Conservation (phyloP, 2,329 filamentous ascomycete genomes). For the Fusarium sp. region DNA sequence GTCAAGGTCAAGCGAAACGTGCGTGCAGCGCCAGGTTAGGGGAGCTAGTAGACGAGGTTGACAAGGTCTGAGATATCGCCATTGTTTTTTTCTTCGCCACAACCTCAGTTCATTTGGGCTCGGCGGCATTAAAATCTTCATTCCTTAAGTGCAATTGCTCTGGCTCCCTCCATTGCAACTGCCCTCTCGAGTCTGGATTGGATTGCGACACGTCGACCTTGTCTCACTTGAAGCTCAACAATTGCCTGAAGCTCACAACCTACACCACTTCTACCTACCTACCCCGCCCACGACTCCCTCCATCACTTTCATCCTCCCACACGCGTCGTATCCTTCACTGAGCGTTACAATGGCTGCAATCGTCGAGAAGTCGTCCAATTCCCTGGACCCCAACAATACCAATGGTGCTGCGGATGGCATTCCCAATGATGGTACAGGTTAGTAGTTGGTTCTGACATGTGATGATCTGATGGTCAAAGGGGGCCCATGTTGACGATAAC, state of each 20-base stretch:
- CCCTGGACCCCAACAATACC: slow-evolving; percentile 49
- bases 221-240: slow-evolving; percentile 40
- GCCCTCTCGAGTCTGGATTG: slow-evolving; percentile 19
- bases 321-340: slow-evolving; percentile 21
- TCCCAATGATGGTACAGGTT: slow-evolving; percentile 76
- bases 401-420: slow-evolving; percentile 57
- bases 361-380: slow-evolving; percentile 54
- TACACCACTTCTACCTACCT: slow-evolving; percentile 26
- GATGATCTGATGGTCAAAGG: slow-evolving; percentile 33
- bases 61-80: slow-evolving; percentile 39
- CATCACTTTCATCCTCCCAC: slow-evolving; percentile 22
- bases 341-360: slow-evolving; percentile 46
- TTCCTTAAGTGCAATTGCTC: slow-evolving; percentile 21
- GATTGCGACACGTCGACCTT: slow-evolving; percentile 24
- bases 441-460: slow-evolving; percentile 39
- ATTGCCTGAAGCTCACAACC: slow-evolving; percentile 34
- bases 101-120: slow-evolving; percentile 25
- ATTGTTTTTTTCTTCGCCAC: slow-evolving; percentile 30
- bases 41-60: slow-evolving; percentile 34
- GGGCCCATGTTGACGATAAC: slow-evolving; percentile 31
- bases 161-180: slow-evolving; percentile 5
- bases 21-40: slow-evolving; percentile 15
- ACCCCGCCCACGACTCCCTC: slow-evolving; percentile 42
- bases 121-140: slow-evolving; percentile 19
- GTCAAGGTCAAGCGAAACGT: slow-evolving; percentile 19